These are phyloP conservation scores for Ustilago hordei DNA, from an alignment of 1,284 basidiomycete species.

Conservation along the genomic window DNA sequence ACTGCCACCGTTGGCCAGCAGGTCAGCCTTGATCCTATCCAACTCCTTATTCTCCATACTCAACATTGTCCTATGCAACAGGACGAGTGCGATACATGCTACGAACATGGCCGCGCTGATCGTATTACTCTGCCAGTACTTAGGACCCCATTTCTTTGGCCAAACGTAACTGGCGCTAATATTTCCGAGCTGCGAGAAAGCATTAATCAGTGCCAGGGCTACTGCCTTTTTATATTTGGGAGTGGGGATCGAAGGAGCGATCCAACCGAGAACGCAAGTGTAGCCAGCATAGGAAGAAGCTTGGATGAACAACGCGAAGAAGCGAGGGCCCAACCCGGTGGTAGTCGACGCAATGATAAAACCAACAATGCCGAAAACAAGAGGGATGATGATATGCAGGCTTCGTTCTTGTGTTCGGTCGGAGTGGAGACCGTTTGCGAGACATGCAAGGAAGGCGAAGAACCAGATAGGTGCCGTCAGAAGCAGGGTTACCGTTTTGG, in stretches of 20 bases:
- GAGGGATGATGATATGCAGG: conserved; percentile 48
- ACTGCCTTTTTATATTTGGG: conserved; percentile 58
- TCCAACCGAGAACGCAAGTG: conserved; percentile 55
- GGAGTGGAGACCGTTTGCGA: conserved; percentile 58
- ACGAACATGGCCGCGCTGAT: conserved; percentile 48
- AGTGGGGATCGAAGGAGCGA: conserved; percentile 49
- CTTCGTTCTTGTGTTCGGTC: conserved; percentile 50
- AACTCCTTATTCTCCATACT: conserved; percentile 44
- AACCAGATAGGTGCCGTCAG: conserved; percentile 58
- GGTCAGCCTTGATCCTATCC: conserved; percentile 27
- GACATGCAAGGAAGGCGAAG: conserved; percentile 54
- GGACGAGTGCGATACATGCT: conserved; percentile 44
- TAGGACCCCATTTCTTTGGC: conserved; percentile 53
- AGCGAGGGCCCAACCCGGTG: conserved; percentile 37
- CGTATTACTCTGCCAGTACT: conserved; percentile 56
- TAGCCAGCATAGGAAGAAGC: conserved; percentile 54
- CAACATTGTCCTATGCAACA: conserved; percentile 49
- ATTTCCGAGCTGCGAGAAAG: conserved; percentile 71
- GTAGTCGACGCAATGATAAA: conserved; percentile 59
- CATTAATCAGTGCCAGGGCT: conserved; percentile 67
- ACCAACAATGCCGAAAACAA: conserved; percentile 48
- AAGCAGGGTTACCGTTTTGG: conserved; percentile 50
- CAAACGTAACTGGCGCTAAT: conserved; percentile 68
- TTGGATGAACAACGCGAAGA: conserved; percentile 58
- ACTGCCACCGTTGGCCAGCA: background rate